Conservation (phyloP, 2,329 filamentous ascomycete species). For the Aspergillus awamori region DNA sequence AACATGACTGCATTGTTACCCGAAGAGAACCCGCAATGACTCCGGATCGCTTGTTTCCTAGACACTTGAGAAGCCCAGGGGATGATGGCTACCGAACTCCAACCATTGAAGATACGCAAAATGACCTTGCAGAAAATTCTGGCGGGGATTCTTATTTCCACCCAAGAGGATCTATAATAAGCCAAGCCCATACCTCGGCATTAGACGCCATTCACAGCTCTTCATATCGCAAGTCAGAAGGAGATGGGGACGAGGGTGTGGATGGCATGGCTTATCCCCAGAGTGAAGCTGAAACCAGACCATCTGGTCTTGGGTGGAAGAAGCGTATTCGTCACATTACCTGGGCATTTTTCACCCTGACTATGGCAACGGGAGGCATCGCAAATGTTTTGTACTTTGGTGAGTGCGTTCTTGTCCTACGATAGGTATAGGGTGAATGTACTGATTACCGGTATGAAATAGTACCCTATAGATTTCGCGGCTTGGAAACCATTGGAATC, state of each 20-base stretch:
- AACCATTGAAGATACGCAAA: slow-evolving; percentile 48
- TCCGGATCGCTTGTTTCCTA: slow-evolving; percentile 27
- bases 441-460: slow-evolving; percentile 9
- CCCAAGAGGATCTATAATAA: slow-evolving; percentile 18
- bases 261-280: slow-evolving; percentile 21
- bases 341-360: slow-evolving; percentile 80
- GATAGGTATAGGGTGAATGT: neutral
- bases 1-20: neutral
- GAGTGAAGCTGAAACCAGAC: slow-evolving; percentile 19
- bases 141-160: slow-evolving; percentile 16
- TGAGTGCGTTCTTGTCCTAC: slow-evolving; percentile 39
- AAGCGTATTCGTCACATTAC: slow-evolving; percentile 65
- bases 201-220: slow-evolving; percentile 30
- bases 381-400: slow-evolving; percentile 62
- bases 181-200: slow-evolving; percentile 34
- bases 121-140: slow-evolving; percentile 20
- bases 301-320: slow-evolving; percentile 48
- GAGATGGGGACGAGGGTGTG: slow-evolving; percentile 10
- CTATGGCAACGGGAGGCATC: slow-evolving; percentile 64
- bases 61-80: slow-evolving; percentile 42
- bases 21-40: slow-evolving; percentile 21
- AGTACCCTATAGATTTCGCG: slow-evolving; percentile 58
- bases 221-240: slow-evolving; percentile 24
- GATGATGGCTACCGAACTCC: slow-evolving; percentile 51
- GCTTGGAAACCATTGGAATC: slow-evolving; percentile 62